Percentiles rank a stretch among this genome's conserved stretches.
Conservation (phyloP, 1,284 basidiomycete species). For the Uromyces viciae-fabae region DNA sequence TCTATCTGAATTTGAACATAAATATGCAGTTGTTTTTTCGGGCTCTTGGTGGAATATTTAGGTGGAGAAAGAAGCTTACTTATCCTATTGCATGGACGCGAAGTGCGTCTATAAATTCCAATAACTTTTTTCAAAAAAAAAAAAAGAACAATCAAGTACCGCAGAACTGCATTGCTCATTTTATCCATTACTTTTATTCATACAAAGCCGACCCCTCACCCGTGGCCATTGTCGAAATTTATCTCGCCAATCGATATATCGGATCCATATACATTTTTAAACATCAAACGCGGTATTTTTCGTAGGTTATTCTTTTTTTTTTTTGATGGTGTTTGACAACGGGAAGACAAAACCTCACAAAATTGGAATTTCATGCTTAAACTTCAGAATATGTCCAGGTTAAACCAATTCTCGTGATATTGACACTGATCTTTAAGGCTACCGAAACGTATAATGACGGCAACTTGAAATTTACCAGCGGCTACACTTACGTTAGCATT, state of each 20-base stretch:
- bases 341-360: too few relatives aligned
- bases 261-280: conserved; percentile 77
- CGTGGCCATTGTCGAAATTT: conserved; percentile 35
- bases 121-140: conserved; percentile 52
- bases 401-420: conserved; percentile 73
- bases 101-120: conserved; percentile 72
- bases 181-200: background rate
- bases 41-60: conserved; percentile 61
- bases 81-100: conserved; percentile 81
- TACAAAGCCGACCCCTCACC: conserved; percentile 19
- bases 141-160: background rate
- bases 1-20: too few relatives aligned
- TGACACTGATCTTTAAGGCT: conserved; percentile 80
- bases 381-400: conserved; percentile 87
- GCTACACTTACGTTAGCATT: conserved; percentile 59
- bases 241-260: conserved; percentile 50
- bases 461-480: conserved; percentile 72
- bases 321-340: too few relatives aligned
- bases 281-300: conserved; percentile 87
- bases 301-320: conserved; percentile 63
- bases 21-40: conserved; percentile 19
- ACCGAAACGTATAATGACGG: conserved; percentile 86
- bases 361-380: background rate
- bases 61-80: conserved; percentile 89
- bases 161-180: background rate